Evolutionary conservation across 495 filamentous ascomycete genomes (phyloP).

Genomic region (Aspergillus mulundensis): DNA sequence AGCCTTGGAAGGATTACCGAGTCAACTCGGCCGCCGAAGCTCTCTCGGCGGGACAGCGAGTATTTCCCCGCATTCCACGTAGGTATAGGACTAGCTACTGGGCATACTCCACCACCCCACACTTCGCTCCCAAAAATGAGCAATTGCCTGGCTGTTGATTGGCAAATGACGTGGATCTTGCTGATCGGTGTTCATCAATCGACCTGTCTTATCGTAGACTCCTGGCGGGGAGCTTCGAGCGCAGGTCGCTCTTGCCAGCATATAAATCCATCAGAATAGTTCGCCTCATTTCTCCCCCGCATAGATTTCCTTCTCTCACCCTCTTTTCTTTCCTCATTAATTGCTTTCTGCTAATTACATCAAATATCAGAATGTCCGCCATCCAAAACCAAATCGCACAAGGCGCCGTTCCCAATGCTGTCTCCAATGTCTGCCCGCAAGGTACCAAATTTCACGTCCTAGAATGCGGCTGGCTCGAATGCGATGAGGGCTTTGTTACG

Average conservation of each 20-base stretch:
- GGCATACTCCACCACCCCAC: no score
- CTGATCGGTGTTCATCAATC: not conserved
- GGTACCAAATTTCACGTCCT: constrained; percentile 16
- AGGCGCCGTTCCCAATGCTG: constrained; percentile 12
- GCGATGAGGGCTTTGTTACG: constrained; percentile 12
- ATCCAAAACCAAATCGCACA: constrained; percentile 7
- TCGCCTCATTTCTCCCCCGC: not conserved
- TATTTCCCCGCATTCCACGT: no score
- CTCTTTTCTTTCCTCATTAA: not conserved
- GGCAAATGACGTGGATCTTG: not conserved
- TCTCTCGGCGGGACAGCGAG: no score
- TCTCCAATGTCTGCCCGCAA: constrained; percentile 13
- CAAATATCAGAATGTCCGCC: not conserved
- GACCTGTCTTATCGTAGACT: not conserved
- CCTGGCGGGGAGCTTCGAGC: not conserved
- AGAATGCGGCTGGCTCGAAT: constrained; percentile 13
- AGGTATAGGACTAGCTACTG: no score
- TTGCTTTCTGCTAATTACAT: not conserved
- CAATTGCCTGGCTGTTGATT: not conserved
- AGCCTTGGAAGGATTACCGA: no score
- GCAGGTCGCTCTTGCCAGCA: not conserved
- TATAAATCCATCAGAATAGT: not conserved
- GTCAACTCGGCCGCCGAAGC: no score
- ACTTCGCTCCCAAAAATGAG: not conserved
- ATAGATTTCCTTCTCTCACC: no score